Percentiles rank a stretch among this genome's conserved stretches.
Evolutionary conservation across 306 rosid genomes (phyloP).

Genomic region (Dalbergia oliveri): DNA sequence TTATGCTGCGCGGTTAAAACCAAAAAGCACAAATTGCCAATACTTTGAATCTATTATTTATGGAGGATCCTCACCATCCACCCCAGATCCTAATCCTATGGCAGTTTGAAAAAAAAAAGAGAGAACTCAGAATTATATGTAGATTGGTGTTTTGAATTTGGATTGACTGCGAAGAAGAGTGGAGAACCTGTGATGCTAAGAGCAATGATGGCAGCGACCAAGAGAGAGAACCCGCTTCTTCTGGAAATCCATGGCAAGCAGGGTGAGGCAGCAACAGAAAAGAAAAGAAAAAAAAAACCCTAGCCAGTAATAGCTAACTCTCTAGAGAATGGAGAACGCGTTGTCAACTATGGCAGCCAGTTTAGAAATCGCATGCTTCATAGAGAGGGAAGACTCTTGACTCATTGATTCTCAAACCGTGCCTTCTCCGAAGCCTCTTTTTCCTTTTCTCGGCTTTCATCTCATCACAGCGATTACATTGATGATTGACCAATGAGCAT

Average conservation of each 20-base stretch:
- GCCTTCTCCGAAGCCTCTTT: conserved; percentile 9
- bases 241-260: conserved; percentile 64
- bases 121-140: no score
- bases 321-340: neutral
- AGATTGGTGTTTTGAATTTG: neutral
- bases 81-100: conserved; percentile 24
- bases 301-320: neutral
- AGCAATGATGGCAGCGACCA: conserved; percentile 56
- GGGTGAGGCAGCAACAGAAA: neutral
- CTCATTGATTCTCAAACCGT: neutral
- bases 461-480: conserved; percentile 22
- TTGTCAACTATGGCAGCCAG: neutral
- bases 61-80: neutral
- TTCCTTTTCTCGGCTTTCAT: neutral
- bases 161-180: neutral
- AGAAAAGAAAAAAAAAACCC: neutral
- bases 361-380: conserved; percentile 19
- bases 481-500: conserved; percentile 42
- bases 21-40: neutral
- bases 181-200: conserved; percentile 77
- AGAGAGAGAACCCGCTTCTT: conserved; percentile 59
- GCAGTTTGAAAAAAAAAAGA: no score
- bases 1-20: neutral
- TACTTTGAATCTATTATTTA: conserved; percentile 9
- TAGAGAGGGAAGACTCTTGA: conserved; percentile 33